Conservation (phyloP, 2,329 filamentous ascomycete species). For the Fusarium kyushuense region DNA sequence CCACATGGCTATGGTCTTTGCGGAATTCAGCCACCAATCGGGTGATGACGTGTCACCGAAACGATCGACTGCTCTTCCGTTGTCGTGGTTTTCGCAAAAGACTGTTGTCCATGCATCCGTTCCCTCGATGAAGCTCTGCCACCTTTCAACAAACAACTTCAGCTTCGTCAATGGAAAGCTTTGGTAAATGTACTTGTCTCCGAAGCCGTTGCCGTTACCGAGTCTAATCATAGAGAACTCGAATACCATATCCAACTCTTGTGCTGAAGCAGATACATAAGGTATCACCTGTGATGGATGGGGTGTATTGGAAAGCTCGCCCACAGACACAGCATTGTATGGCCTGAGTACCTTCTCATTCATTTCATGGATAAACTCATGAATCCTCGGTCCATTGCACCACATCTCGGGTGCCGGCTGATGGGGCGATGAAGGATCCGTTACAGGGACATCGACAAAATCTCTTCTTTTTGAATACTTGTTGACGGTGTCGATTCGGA, state of each 20-base stretch:
- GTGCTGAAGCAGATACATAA: constrained; percentile 65
- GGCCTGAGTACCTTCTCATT: constrained; percentile 62
- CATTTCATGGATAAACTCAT: constrained; percentile 73
- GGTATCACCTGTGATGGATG: constrained; percentile 63
- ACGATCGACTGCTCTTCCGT: constrained; percentile 67
- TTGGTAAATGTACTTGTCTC: constrained; percentile 63
- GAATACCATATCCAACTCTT: constrained; percentile 72
- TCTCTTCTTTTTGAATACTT: constrained; percentile 72
- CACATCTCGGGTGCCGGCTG: constrained; percentile 64
- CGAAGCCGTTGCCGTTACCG: constrained; percentile 61
- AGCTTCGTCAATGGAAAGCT: constrained; percentile 60
- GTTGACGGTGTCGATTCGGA: constrained; percentile 77
- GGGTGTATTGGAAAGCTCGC: constrained; percentile 70
- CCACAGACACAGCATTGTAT: constrained; percentile 72
- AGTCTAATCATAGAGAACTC: constrained; percentile 69
- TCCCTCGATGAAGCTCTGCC: constrained; percentile 63
- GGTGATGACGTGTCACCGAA: constrained; percentile 62
- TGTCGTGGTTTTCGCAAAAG: constrained; percentile 75
- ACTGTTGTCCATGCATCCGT: constrained; percentile 69
- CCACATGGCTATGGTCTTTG: constrained; percentile 66
- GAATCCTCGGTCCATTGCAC: constrained; percentile 72
- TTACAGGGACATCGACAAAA: constrained; percentile 65
- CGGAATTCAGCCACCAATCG: constrained; percentile 58
- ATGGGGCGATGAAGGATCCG: constrained; percentile 53
- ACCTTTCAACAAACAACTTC: constrained; percentile 58